A percentile compares a stretch with the other conserved stretches of the same genome.
Conservation (phyloP, 441 rosid species). For the Adansonia gregorii region DNA sequence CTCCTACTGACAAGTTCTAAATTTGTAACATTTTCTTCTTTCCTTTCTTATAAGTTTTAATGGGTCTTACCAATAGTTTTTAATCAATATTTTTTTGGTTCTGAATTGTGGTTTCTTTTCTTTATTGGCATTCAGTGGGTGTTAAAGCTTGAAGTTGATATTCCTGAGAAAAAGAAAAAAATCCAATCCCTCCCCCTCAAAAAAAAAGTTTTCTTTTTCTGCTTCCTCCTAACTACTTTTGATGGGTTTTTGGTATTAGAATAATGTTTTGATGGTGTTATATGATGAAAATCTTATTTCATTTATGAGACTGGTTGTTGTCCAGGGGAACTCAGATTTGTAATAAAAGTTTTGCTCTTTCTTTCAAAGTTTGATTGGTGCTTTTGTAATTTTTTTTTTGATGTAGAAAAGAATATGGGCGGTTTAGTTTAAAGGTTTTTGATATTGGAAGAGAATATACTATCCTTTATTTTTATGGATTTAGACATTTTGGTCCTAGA, state of each 20-base stretch:
- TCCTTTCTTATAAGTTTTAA: neutral
- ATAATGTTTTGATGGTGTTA: neutral
- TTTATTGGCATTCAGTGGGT: conserved; percentile 3
- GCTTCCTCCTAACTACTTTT: neutral
- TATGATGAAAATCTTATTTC: neutral
- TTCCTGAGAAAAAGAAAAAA: neutral
- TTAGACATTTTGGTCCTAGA: neutral
- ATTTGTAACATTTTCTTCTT: conserved; percentile 13
- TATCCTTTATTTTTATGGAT: neutral
- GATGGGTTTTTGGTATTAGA: neutral
- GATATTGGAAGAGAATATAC: neutral
- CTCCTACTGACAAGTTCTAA: conserved; percentile 25
- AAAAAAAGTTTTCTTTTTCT: neutral
- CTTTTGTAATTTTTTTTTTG: neutral
- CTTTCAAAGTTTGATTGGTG: neutral
- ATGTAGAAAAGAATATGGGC: neutral
- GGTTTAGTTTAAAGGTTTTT: conserved; percentile 4
- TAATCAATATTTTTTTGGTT: neutral
- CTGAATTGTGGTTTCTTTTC: neutral
- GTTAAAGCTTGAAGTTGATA: neutral
- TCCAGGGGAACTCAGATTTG: conserved; percentile 3
- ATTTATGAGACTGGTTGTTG: neutral
- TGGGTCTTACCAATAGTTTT: conserved; percentile 8
- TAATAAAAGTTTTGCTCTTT: neutral
- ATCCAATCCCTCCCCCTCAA: neutral